Evolutionary conservation across 2,329 filamentous ascomycete species (phyloP), one percentile per base, ranked within the genome.

Genomic region (Phyllosticta citribraziliensis): DNA sequence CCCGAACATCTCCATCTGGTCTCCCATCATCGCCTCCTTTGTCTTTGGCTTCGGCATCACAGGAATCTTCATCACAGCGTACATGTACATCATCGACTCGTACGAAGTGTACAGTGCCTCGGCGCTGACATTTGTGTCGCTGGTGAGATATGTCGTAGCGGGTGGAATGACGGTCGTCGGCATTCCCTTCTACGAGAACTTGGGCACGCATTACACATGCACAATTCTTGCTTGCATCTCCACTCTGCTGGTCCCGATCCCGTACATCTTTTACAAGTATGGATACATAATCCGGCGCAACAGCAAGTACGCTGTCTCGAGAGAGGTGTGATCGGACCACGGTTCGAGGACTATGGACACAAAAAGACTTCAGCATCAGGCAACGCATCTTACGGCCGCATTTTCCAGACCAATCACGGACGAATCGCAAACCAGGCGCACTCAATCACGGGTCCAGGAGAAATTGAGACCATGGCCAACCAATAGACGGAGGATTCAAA

Each of bases 31-130:
- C 1, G 80, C 80, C 0, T 79, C 75, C n/a, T 75, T 78, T 0
- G 64, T 82, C 0, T 82, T 84, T 65, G 81, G 82, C 5, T 78
- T 77, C 63, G 80, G 79, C 1, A 74, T 79, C 30, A 74, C 79
- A 10, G 75, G 74, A 55, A 72, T 82, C 11, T 82, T 81, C 67
- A 76, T 82, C 64, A 74, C 72, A 56, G 75, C 72, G 10, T 47
- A 47, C 40, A 47, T 47, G 72, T 85, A 85, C 66, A 79, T 85
- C 58, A 84, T 84, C 62, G 81, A 84, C 65, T 75, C 74, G 10
- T 85, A 84, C 65, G 79, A 80, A 52, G 74, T 74, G 8, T 82
- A 81, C 63, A 76, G 81, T 0, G 82, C 80, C 1, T 76, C 73
- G 3, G 80, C 79, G 0, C 68, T 82, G 25, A 76, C 76, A 0